Evolutionary conservation across 768 basidiomycete genomes (phyloP), one percentile per base, ranked within the genome.

Genomic region (Pluteus cervinus): DNA sequence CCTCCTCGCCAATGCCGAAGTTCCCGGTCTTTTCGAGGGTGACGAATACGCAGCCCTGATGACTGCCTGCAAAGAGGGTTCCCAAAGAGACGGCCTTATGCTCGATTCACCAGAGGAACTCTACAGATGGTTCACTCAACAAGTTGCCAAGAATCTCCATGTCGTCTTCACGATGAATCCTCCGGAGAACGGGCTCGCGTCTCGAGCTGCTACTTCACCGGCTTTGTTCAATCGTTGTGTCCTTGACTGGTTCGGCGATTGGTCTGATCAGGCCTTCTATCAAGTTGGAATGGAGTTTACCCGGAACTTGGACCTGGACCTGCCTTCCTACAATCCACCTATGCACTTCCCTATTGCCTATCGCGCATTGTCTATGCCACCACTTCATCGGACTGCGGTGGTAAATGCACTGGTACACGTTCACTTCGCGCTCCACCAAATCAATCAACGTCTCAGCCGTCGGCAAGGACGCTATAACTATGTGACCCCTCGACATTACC

Each of bases 121-220:
- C 2, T 97, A 99, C 58, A 80, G 85, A 29, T 99, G 96, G 96
- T 99, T 98, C 62, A 98, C 96, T 4, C 84, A 89, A 46, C 96
- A 99, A 62, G 94, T 98, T 28, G 92, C 96, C 6, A 88, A 90
- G 59, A 98, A 99, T 58, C 69, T 99, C 2, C 96, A 99, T 51
- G 94, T 98, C 23, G 96, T 98, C 7, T 99, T 98, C 66, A 98
- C 94, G 12, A 98, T 98, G 94, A 98, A 97, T 49, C 96, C 92
- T 29, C 94, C 93, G 0, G 82, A 91, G 51, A 92, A 94, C 40
- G 96, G 94, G 18, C 73, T 99, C 12, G 94, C 92, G 5, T 93
- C 91, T 14, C 76, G 92, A 33, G 96, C 92, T 8, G 96, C 94
- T 2, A 97, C 96, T 0, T 99, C 96, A 1, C 96, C 96, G 6